A percentile compares a stretch with the other conserved stretches of the same genome.
phyloP scores from a whole-genome alignment of 768 basidiomycete genomes.

The Mycena rosella region DNA sequence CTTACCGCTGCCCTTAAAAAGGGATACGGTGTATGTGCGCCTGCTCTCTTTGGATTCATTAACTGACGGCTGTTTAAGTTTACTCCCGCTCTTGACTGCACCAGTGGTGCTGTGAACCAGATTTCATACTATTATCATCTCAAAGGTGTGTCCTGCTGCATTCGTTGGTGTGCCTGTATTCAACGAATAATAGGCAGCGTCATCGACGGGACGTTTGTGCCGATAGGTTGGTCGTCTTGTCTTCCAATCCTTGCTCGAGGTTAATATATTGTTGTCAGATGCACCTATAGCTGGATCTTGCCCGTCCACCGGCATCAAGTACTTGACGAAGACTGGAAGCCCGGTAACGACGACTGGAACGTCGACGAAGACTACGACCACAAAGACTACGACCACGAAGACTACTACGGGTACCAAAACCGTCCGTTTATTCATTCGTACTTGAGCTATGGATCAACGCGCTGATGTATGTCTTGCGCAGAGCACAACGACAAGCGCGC shows the following conservation, averaged over 20 bases:
- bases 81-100: conserved; percentile 59
- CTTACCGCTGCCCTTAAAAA: conserved; percentile 67
- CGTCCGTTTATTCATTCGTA: background rate
- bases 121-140: conserved; percentile 29
- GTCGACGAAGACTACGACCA: conserved; percentile 36
- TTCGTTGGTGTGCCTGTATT: conserved; percentile 64
- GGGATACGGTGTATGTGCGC: conserved; percentile 61
- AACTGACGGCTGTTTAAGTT: conserved; percentile 25
- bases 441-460: background rate
- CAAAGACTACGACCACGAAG: conserved; percentile 10
- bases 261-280: conserved; percentile 49
- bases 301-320: conserved; percentile 68
- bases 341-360: conserved; percentile 41
- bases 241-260: background rate
- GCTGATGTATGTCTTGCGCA: conserved; percentile 5
- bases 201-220: conserved; percentile 73
- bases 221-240: conserved; percentile 60
- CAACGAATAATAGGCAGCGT: conserved; percentile 75
- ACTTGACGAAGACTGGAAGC: conserved; percentile 65
- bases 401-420: background rate
- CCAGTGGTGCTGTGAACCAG: conserved; percentile 47
- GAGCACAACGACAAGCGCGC: conserved; percentile 25
- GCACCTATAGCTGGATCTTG: conserved; percentile 65
- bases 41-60: background rate
- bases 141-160: conserved; percentile 1